phyloP scores from a whole-genome alignment of 352 stramenopile species.

The Peronospora destructor region DNA sequence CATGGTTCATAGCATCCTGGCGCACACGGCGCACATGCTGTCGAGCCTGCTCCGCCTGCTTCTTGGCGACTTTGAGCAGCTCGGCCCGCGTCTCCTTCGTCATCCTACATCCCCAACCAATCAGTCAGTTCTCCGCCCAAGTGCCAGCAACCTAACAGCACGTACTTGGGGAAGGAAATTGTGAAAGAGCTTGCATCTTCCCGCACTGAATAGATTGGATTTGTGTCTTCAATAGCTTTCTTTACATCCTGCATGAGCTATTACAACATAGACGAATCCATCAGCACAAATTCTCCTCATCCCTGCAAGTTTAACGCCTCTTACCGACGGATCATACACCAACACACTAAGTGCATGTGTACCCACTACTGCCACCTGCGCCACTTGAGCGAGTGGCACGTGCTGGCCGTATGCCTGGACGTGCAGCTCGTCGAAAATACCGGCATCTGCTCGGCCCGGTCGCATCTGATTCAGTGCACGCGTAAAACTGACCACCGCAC shows the following conservation, averaged over 20 bases:
- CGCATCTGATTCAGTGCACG: slow-evolving; percentile 71
- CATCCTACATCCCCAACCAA: slow-evolving; percentile 45
- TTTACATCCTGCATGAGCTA: slow-evolving; percentile 67
- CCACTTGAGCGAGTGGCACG: slow-evolving; percentile 67
- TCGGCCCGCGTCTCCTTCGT: slow-evolving; percentile 78
- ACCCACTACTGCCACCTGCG: slow-evolving; percentile 63
- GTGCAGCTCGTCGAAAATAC: slow-evolving; percentile 76
- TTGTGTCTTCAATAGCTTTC: slow-evolving; percentile 67
- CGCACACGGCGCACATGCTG: slow-evolving; percentile 80
- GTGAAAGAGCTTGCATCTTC: slow-evolving; percentile 61
- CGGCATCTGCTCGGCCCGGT: slow-evolving; percentile 64
- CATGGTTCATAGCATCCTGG: slow-evolving; percentile 77
- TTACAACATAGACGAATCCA: not conserved
- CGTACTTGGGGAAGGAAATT: slow-evolving; percentile 78
- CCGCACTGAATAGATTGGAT: slow-evolving; percentile 66
- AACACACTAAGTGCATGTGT: slow-evolving; percentile 58
- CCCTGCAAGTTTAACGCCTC: not conserved
- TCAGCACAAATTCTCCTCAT: slow-evolving; percentile 1
- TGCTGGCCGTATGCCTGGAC: slow-evolving; percentile 78
- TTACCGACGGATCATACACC: slow-evolving; percentile 78
- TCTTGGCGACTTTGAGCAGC: slow-evolving; percentile 72
- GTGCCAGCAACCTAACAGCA: slow-evolving; percentile 2
- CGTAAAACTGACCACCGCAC: slow-evolving; percentile 71
- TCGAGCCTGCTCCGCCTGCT: slow-evolving; percentile 72
- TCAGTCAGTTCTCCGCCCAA: slow-evolving; percentile 1